phyloP scores from a whole-genome alignment of 2,329 filamentous ascomycete species.

The Sclerotiophoma versabilis region DNA sequence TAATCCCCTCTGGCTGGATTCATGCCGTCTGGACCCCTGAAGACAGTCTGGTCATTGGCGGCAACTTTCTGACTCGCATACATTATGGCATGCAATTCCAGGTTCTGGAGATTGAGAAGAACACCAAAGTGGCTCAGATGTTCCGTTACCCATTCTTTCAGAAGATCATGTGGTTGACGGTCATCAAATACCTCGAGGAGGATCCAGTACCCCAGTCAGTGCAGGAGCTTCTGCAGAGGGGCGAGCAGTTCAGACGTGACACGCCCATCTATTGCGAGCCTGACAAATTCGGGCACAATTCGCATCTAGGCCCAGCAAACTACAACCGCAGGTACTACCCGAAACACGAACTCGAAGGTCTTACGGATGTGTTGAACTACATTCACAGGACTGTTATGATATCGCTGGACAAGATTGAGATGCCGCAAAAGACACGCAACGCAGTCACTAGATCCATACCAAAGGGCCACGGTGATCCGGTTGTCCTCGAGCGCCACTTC shows the following conservation, averaged over 20 bases:
- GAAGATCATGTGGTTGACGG: constrained; percentile 72
- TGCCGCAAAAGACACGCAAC: constrained; percentile 65
- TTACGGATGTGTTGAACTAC: constrained; percentile 66
- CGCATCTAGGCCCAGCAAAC: constrained; percentile 59
- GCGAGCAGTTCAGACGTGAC: constrained; percentile 63
- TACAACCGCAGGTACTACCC: constrained; percentile 69
- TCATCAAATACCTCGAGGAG: constrained; percentile 68
- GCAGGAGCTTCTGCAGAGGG: constrained; percentile 61
- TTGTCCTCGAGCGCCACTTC: constrained; percentile 66
- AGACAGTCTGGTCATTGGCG: constrained; percentile 74
- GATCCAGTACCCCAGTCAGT: constrained; percentile 68
- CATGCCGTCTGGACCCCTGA: constrained; percentile 75
- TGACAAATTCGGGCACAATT: constrained; percentile 60
- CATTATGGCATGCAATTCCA: constrained; percentile 73
- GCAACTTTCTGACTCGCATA: constrained; percentile 71
- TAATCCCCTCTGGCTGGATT: constrained; percentile 76
- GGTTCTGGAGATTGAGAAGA: constrained; percentile 70
- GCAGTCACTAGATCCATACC: constrained; percentile 69
- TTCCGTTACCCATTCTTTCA: constrained; percentile 74
- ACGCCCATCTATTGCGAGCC: constrained; percentile 66
- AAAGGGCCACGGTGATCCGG: constrained; percentile 66
- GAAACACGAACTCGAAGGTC: constrained; percentile 66
- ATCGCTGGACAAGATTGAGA: constrained; percentile 66
- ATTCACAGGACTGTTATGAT: constrained; percentile 70
- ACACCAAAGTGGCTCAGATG: constrained; percentile 69